phyloP scores from a whole-genome alignment of 495 filamentous ascomycete species.

The Penicillium malachiteum region DNA sequence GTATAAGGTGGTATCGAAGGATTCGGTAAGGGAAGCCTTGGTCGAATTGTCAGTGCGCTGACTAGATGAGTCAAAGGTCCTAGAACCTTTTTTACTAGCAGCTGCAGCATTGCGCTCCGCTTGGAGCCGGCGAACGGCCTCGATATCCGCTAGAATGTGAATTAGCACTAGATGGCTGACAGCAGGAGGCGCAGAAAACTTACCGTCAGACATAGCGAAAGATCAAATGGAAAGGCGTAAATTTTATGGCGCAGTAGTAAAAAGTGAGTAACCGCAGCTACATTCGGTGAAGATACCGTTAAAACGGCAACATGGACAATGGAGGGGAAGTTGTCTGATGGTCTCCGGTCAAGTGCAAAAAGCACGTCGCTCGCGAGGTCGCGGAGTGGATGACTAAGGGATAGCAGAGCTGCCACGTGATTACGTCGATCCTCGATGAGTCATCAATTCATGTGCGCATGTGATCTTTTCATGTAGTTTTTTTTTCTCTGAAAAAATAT shows the following conservation, averaged over 20 bases:
- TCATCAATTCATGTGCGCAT: background rate
- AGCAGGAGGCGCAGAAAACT: slow-evolving; percentile 21
- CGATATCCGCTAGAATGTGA: slow-evolving; percentile 65
- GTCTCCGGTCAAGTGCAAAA: slow-evolving; percentile 23
- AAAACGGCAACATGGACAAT: slow-evolving; percentile 31
- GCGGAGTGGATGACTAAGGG: slow-evolving; percentile 21
- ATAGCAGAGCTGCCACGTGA: background rate
- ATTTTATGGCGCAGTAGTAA: slow-evolving; percentile 28
- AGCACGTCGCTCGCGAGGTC: slow-evolving; percentile 22
- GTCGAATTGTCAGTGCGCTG: slow-evolving; percentile 88
- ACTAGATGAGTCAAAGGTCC: slow-evolving; percentile 78
- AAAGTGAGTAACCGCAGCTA: slow-evolving; percentile 35
- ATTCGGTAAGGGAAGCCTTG: slow-evolving; percentile 93
- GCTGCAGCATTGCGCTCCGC: slow-evolving; percentile 88
- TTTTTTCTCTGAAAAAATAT: background rate
- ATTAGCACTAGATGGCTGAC: slow-evolving; percentile 27
- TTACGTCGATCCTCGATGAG: slow-evolving; percentile 7
- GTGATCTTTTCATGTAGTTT: too few species aligned
- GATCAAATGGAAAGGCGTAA: slow-evolving; percentile 21
- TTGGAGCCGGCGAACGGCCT: slow-evolving; percentile 77
- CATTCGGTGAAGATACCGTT: slow-evolving; percentile 41
- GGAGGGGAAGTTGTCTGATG: slow-evolving; percentile 19
- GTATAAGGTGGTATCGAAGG: slow-evolving; percentile 92
- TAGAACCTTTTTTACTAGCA: slow-evolving; percentile 80
- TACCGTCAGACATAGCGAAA: slow-evolving; percentile 62